Base-by-base conservation (phyloP, 805 yeast species). In the Saturnispora sekii region DNA sequence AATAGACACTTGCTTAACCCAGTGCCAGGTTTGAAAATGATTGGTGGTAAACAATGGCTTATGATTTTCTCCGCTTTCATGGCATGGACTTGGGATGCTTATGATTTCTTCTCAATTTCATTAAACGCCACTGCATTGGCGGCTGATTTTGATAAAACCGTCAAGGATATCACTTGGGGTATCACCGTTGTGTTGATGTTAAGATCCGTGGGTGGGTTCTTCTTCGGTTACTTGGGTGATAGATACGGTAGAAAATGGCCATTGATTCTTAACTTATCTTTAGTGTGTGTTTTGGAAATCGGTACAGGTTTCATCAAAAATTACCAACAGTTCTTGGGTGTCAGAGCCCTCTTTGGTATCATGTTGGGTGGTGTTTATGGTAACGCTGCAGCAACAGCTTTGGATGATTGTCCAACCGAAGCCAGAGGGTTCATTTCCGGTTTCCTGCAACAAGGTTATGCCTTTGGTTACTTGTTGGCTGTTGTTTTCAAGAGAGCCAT, bases 371-470 rank as follows among this genome's bases (percentile, higher is more conserved):
- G 78, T 48, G 64, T 75, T 38, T 76, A 65, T 52, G 78, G 79
- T 46, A 69, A 72, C 46, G 74, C 77, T 32, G 67, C 76, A 17
- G 73, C 77, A 21, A 70, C 75, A 15, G 72, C 78, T 14, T 53
- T 76, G 34, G 79, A 74, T 50, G 79, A 73, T 57, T 66, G 74
- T 52, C 79, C 81, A 10, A 54, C 58, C 26, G 67, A 61, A 32
- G 74, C 81, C 31, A 66, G 76, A 61, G 81, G 84, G 38, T 67
- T 79, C 46, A 61, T 80, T 40, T 73, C 80, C 32, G 86, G 85
- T 40, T 60, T 84, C 35, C 75, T 86, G 58, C 95, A 85, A 62
- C 83, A 84, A 59, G 95, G 95, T 49, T 86, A 81, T 53, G 81
- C 84, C 1, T 70, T 81, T 40, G 88, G 88, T 18, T 80, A 79